Conservation (phyloP, 2,329 filamentous ascomycete genomes). For the Piedraia hortae region DNA sequence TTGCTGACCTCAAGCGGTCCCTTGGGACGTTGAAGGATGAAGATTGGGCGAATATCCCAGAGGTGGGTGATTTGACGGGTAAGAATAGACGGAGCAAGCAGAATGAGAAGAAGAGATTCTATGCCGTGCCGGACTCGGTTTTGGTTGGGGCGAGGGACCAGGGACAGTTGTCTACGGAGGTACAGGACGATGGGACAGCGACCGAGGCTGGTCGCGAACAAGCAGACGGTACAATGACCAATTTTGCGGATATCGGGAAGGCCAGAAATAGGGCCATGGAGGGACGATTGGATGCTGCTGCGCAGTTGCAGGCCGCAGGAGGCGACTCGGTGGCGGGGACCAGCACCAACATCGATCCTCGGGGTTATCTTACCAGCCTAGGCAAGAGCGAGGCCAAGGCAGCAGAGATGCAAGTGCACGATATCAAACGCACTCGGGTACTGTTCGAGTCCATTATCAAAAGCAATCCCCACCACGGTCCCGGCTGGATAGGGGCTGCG, state of each 20-base stretch:
- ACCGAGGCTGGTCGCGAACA: constrained; percentile 20
- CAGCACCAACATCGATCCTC: constrained; percentile 75
- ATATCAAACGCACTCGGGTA: constrained; percentile 78
- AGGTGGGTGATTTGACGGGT: constrained; percentile 87
- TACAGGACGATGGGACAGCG: constrained; percentile 44
- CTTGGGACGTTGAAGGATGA: constrained; percentile 74
- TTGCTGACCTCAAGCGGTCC: constrained; percentile 80
- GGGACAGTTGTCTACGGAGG: constrained; percentile 59
- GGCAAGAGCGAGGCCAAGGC: constrained; percentile 56
- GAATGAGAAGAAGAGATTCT: constrained; percentile 51
- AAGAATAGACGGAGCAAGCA: constrained; percentile 72
- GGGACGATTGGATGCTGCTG: constrained; percentile 77
- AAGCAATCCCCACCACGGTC: constrained; percentile 81
- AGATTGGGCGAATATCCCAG: constrained; percentile 84
- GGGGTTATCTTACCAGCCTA: constrained; percentile 82
- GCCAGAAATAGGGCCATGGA: constrained; percentile 88
- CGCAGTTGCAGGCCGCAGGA: constrained; percentile 26
- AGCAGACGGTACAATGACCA: constrained; percentile 73
- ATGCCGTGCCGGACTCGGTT: constrained; percentile 90
- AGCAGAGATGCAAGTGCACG: constrained; percentile 61
- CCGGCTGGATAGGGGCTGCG: constrained; percentile 86
- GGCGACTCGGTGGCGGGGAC: constrained; percentile 47
- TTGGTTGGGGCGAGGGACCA: constrained; percentile 62
- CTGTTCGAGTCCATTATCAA: constrained; percentile 91
- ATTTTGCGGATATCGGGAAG: constrained; percentile 91